A percentile compares a stretch with the other conserved stretches of the same genome.
Evolutionary conservation across 2,329 filamentous ascomycete genomes (phyloP).

Genomic region (Alternaria ventricosa): DNA sequence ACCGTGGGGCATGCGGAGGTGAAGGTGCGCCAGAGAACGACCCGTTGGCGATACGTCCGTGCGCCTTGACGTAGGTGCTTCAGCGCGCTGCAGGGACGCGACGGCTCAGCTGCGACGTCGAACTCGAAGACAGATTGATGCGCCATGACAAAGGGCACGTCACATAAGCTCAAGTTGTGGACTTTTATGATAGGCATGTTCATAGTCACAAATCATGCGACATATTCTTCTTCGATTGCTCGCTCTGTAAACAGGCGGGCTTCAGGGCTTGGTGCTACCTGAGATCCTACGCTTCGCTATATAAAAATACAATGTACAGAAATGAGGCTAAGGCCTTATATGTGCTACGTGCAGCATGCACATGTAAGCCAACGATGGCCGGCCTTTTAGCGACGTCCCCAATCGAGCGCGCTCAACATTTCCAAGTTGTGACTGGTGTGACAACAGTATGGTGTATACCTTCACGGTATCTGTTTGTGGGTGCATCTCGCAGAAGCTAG

Average conservation of each 20-base stretch:
- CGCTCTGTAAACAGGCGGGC: not conserved
- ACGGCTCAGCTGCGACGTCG: not conserved
- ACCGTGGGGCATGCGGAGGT: slow-evolving; percentile 24
- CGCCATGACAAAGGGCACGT: not conserved
- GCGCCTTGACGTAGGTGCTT: not conserved
- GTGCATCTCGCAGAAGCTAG: not conserved
- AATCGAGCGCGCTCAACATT: not conserved
- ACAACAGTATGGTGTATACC: not conserved
- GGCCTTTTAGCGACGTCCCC: not conserved
- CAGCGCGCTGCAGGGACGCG: not conserved
- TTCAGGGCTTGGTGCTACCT: not conserved
- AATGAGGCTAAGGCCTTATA: not conserved
- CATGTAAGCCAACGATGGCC: not conserved
- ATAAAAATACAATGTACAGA: slow-evolving; percentile 1
- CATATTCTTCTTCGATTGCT: not conserved
- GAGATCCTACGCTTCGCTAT: not conserved
- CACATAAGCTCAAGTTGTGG: not conserved
- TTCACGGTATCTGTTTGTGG: not conserved
- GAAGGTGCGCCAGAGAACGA: slow-evolving; percentile 12
- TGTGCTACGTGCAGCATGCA: not conserved
- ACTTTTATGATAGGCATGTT: not conserved
- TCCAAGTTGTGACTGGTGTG: not conserved
- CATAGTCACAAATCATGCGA: not conserved
- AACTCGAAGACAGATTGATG: not conserved
- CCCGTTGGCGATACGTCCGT: slow-evolving; percentile 11